Base-by-base conservation (phyloP, 352 stramenopile genomes). In the Thraustochytrium sp. region DNA sequence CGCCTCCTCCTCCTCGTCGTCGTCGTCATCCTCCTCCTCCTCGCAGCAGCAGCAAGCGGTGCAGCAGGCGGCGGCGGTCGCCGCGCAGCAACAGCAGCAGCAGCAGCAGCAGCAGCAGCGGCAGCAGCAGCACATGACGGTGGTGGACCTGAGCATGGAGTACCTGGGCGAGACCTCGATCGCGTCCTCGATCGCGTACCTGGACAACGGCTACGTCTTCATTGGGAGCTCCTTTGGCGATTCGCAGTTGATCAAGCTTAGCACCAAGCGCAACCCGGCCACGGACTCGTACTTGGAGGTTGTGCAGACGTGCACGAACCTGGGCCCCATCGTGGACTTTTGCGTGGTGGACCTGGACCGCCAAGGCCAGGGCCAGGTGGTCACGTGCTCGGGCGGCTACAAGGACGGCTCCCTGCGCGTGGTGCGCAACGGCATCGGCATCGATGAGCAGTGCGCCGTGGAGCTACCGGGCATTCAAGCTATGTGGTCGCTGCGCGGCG, bases 271-370 rank as follows among this genome's bases (percentile, higher is more conserved):
- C 1, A 92, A 95, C 73, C 89, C 93, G 29, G 85, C 89, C n/a
- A 82, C 88, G 56, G 90, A 86, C 75, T 95, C 85, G 8, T 97
- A 97, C 86, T 85, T 98, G 34, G 90, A 96, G 77, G 91, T 98
- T 0, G 87, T 98, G 61, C 96, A 99, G 87, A 96, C 95, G 74
- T 99, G 74, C 82, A 92, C 93, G 21, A 98, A 98, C 85, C 90
- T 99, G 63, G 96, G 96, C 3, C 97, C 97, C 8, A 99, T 99
- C 89, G 93, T 98, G 18, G 97, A 99, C 86, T 98, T 99, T 88
- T 97, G 95, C 87, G 90, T 99, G 26, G 95, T 98, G 85, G 94
- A 98, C 76, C 90, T 97, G 23, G 94, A 97, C 78, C 90, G 93
- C 2, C 93, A 97, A 78, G 91, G 92, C 8, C 95, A 98, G 86